A percentile compares a stretch with the other conserved stretches of the same genome.
phyloP scores from a whole-genome alignment of 768 basidiomycete species.

The Epithele typhae region DNA sequence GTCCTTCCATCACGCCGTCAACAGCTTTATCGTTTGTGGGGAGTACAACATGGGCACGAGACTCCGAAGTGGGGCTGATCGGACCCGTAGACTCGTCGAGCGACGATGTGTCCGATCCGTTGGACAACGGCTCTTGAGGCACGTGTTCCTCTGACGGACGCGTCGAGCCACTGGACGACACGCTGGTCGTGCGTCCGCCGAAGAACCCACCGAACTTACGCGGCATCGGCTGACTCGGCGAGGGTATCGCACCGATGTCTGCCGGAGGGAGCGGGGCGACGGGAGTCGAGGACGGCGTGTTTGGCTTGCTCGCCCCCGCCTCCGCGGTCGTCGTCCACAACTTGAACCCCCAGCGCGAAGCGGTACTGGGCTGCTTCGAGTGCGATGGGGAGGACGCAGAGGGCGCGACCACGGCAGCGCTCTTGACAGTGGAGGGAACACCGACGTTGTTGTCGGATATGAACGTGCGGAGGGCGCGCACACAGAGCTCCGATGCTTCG shows the following conservation, averaged over 20 bases:
- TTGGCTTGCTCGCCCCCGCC: constrained; percentile 1
- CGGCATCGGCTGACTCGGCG: constrained; percentile 34
- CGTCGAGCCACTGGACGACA: constrained; percentile 40
- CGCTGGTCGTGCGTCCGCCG: constrained; percentile 38
- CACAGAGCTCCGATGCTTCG: constrained; percentile 83
- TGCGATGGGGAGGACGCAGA: constrained; percentile 4
- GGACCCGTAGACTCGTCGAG: constrained; percentile 45
- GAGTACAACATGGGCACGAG: too few species aligned
- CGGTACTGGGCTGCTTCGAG: constrained; percentile 17
- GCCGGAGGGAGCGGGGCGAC: constrained; percentile 25
- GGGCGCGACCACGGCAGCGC: constrained; percentile 10
- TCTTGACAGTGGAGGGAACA: constrained; percentile 17
- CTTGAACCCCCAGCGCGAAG: constrained; percentile 66
- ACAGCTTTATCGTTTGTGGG: too few species aligned
- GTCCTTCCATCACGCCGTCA: too few species aligned
- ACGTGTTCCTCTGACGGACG: constrained; percentile 22
- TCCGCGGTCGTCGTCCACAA: constrained; percentile 45
- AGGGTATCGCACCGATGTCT: constrained; percentile 22
- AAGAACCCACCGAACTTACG: constrained; percentile 74
- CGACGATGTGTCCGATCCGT: constrained; percentile 57
- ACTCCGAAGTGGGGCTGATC: constrained; percentile 38
- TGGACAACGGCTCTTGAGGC: constrained; percentile 39
- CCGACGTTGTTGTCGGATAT: constrained; percentile 74
- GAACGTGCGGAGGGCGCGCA: constrained; percentile 77
- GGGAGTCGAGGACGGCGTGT: constrained; percentile 9